phyloP scores from a whole-genome alignment of 2,329 filamentous ascomycete species.

The Ceratocystis papillata region DNA sequence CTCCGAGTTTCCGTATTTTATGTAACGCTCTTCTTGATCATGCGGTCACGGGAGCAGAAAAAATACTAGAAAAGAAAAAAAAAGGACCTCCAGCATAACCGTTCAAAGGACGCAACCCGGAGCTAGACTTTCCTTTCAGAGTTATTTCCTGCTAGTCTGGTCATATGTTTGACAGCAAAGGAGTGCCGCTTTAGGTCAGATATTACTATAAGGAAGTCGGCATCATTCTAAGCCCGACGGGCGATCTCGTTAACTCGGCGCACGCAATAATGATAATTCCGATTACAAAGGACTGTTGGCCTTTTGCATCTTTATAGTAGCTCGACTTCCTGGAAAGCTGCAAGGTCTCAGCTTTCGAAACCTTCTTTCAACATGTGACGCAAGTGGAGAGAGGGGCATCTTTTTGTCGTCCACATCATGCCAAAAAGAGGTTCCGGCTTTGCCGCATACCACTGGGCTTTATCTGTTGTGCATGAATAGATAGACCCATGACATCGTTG shows the following conservation, averaged over 20 bases:
- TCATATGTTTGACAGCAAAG: neutral
- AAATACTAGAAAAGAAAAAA: neutral
- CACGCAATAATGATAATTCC: neutral
- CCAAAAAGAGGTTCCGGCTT: neutral
- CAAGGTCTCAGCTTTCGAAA: neutral
- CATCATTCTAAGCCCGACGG: neutral
- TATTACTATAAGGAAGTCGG: neutral
- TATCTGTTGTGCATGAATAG: too few species aligned
- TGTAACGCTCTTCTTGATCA: neutral
- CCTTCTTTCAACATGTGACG: constrained; percentile 11
- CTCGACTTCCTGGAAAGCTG: neutral
- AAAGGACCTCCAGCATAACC: neutral
- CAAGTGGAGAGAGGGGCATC: neutral
- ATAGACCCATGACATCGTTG: neutral
- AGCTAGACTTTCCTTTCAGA: neutral
- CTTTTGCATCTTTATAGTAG: neutral
- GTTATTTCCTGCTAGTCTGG: neutral
- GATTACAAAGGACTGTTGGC: too few species aligned
- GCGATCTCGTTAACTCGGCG: neutral
- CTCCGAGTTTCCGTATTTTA: neutral
- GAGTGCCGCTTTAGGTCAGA: neutral
- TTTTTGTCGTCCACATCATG: constrained; percentile 1
- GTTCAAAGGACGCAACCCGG: neutral
- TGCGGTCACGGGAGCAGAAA: neutral
- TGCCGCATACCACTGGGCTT: neutral